These are phyloP conservation scores for Nicotiana obtusifolia DNA, from an alignment of 257 asterid species.

Conservation along the genomic window DNA sequence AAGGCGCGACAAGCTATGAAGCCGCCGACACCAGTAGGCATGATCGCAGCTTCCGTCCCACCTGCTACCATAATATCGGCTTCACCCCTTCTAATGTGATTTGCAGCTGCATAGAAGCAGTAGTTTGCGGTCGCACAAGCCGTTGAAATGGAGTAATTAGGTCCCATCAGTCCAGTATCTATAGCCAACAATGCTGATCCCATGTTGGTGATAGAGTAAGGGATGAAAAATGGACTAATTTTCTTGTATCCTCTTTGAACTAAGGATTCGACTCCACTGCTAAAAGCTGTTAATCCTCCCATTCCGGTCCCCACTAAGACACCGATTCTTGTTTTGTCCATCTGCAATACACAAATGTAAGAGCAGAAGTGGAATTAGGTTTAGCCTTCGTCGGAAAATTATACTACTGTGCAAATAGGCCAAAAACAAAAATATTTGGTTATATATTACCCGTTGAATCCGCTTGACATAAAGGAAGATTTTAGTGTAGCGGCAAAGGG, in stretches of 20 bases:
- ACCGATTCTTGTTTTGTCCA: conserved; percentile 36
- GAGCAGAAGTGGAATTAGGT: too few species aligned
- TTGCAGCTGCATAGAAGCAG: conserved; percentile 42
- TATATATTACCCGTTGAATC: too few species aligned
- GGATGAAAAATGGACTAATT: conserved; percentile 41
- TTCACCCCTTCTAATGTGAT: conserved; percentile 41
- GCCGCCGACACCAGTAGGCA: conserved; percentile 34
- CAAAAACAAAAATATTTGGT: too few species aligned
- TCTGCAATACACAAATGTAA: conserved; percentile 11
- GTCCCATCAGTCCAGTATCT: conserved; percentile 41
- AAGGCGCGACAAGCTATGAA: conserved; percentile 44
- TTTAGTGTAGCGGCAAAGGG: too few species aligned
- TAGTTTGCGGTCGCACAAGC: conserved; percentile 30
- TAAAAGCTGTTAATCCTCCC: conserved; percentile 40
- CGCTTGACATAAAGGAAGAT: too few species aligned
- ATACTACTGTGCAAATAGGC: too few species aligned
- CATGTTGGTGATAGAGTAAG: conserved; percentile 41
- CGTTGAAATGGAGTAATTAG: conserved; percentile 25
- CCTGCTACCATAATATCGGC: conserved; percentile 45
- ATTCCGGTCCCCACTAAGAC: conserved; percentile 41
- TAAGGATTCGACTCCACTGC: conserved; percentile 34
- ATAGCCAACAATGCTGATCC: conserved; percentile 43
- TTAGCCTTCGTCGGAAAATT: too few species aligned
- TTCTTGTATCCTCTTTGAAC: conserved; percentile 40
- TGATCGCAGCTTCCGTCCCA: conserved; percentile 30